Conservation (phyloP, 768 basidiomycete genomes). For the Sporobolomyces phaffii region DNA sequence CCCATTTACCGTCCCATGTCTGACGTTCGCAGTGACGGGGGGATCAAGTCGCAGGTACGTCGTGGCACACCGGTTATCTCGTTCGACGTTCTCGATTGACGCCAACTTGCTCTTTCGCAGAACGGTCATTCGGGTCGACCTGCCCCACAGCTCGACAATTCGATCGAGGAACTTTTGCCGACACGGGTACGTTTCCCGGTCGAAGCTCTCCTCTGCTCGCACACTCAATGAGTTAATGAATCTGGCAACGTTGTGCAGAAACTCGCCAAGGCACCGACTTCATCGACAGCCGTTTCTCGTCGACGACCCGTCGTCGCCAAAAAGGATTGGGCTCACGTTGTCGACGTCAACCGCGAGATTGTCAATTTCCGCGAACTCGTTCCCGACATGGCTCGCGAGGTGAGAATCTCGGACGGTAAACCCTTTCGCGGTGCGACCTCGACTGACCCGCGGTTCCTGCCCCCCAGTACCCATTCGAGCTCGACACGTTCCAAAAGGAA, state of each 20-base stretch:
- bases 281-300: slow-evolving; percentile 17
- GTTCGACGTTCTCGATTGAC: not conserved
- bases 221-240: slow-evolving; percentile 46
- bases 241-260: no score
- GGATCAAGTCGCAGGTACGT: not conserved
- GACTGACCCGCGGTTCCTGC: not conserved
- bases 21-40: slow-evolving; percentile 25
- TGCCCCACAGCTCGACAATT: slow-evolving; percentile 50
- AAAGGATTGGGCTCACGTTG: slow-evolving; percentile 96
- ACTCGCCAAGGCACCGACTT: slow-evolving; percentile 27
- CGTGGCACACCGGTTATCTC: fast-evolving
- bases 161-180: slow-evolving; percentile 74
- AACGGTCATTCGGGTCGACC: not conserved
- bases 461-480: slow-evolving; percentile 87
- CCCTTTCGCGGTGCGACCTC: not conserved
- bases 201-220: not conserved
- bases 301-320: slow-evolving; percentile 57
- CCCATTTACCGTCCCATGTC: slow-evolving; percentile 41
- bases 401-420: no score
- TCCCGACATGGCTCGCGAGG: slow-evolving; percentile 92
- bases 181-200: slow-evolving; percentile 48
- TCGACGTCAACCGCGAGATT: slow-evolving; percentile 85
- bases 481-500: slow-evolving; percentile 98
- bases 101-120: not conserved
- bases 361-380: slow-evolving; percentile 84